phyloP scores from a whole-genome alignment of 2,329 filamentous ascomycete genomes.

The Albifimbria verrucaria region DNA sequence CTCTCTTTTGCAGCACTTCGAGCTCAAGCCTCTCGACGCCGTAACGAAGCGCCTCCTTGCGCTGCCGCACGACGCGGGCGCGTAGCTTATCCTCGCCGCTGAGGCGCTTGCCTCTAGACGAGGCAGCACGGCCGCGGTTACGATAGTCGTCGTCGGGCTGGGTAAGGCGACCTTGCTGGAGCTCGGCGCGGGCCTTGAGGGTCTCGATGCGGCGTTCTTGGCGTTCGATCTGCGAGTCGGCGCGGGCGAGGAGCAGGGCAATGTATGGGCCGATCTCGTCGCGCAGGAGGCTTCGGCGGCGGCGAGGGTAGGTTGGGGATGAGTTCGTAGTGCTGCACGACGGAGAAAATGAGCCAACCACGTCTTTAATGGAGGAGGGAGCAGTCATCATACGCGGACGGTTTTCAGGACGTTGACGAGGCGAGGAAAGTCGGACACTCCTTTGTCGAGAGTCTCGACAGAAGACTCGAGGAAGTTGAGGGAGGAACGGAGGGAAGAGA shows the following conservation, averaged over 20 bases:
- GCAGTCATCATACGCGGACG: conserved; percentile 43
- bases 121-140: conserved; percentile 5
- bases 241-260: conserved; percentile 71
- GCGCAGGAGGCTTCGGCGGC: conserved; percentile 80
- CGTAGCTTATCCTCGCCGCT: conserved; percentile 50
- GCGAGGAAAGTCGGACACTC: conserved; percentile 56
- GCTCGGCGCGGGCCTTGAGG: conserved; percentile 75
- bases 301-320: conserved; percentile 78
- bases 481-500: conserved; percentile 57
- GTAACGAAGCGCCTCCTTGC: conserved; percentile 83
- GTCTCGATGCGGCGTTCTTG: conserved; percentile 80
- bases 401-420: conserved; percentile 54
- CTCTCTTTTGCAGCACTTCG: conserved; percentile 76
- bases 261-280: conserved; percentile 90
- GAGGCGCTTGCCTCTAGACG: conserved; percentile 34
- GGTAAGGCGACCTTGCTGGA: conserved; percentile 69
- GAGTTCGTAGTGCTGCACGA: conserved; percentile 78
- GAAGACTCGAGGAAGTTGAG: conserved; percentile 59
- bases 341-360: background rate
- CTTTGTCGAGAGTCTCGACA: conserved; percentile 52
- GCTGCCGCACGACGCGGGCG: conserved; percentile 65
- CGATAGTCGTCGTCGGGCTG: conserved; percentile 19
- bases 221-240: conserved; percentile 79
- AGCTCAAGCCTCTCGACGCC: conserved; percentile 81
- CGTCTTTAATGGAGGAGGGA: background rate